These are phyloP conservation scores for Vigna angularis DNA, from an alignment of 306 rosid species.

Conservation along the genomic window DNA sequence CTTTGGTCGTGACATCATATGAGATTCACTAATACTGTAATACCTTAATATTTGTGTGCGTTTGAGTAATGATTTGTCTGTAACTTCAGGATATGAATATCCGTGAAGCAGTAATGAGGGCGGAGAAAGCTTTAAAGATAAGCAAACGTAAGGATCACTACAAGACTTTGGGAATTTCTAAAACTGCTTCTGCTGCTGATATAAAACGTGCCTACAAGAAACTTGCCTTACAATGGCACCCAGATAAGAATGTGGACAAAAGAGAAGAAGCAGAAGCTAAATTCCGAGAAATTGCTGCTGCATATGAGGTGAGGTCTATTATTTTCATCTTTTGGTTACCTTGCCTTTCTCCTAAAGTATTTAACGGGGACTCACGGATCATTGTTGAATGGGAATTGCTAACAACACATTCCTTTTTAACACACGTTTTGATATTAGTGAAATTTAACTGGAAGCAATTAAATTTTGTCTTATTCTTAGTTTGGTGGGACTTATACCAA, in stretches of 20 bases:
- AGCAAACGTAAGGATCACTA: constrained; percentile 99
- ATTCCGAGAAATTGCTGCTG: constrained; percentile 94
- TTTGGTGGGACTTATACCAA: not conserved
- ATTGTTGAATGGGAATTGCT: not conserved
- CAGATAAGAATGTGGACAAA: constrained; percentile 91
- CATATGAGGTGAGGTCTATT: constrained; percentile 95
- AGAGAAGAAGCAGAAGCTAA: constrained; percentile 94
- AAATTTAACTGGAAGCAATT: not conserved
- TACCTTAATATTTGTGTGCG: constrained; percentile 10
- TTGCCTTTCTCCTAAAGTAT: not conserved
- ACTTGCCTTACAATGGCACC: constrained; percentile 99
- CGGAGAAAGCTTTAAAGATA: constrained; percentile 94
- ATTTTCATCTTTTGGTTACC: not conserved
- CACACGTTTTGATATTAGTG: not conserved
- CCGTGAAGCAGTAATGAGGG: constrained; percentile 83
- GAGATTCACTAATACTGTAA: constrained; percentile 30
- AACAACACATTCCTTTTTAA: not conserved
- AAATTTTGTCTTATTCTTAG: not conserved
- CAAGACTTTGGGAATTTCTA: constrained; percentile 91
- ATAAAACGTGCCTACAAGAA: constrained; percentile 97
- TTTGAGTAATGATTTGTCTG: constrained; percentile 36
- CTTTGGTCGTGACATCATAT: constrained; percentile 8
- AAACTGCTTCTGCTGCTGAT: constrained; percentile 76
- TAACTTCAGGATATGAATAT: constrained; percentile 84
- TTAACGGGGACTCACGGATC: not conserved